Evolutionary conservation across 176 grass and related monocot species (phyloP), one percentile per base, ranked within the genome.

Genomic region (Panicum miliaceum): DNA sequence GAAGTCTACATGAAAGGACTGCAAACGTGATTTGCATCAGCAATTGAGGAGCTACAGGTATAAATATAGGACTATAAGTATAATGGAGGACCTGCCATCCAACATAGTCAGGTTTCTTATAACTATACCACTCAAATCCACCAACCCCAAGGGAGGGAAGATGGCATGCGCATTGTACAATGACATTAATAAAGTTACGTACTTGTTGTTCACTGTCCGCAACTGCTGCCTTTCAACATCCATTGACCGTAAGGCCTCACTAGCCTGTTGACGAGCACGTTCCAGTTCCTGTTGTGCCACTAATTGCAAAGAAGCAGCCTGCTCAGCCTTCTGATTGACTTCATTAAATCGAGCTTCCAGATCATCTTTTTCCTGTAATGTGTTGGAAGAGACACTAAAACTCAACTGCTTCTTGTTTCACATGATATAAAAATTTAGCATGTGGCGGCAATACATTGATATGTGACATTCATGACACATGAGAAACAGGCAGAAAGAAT

Each of bases 221-320:
- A 99, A 75, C 81, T 96, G 96, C 84, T 96, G 96, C 74, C 91
- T 96, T 87, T 99, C 96, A 84, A 76, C 83, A 91, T 99, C 93
- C 77, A 96, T 91, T 77, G 89, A 88, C 64, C 89, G 81, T 78
- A 99, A 96, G 86, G 93, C 91, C 84, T 96, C 96, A 37, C 82
- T 99, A 71, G 93, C 91, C 67, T 99, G 89, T 52, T 92, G 93
- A 85, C 91, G 93, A 87, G 89, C 86, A 53, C 91, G 89, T 73
- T 99, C 96, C 32, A 95, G 56, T 63, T 99, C 96, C 57, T 99
- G 93, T 47, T 99, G 93, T 78, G 88, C 86, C 53, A 70, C 79
- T 84, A 80, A 40, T 70, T 96, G 89, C 78, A 93, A 80, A 71
- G 91, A 93, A 84, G 87, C 36, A 52, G 88, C 90, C 79, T 96